Base-by-base conservation (phyloP, 805 yeast species). In the Cyberlindnera meyerae region DNA sequence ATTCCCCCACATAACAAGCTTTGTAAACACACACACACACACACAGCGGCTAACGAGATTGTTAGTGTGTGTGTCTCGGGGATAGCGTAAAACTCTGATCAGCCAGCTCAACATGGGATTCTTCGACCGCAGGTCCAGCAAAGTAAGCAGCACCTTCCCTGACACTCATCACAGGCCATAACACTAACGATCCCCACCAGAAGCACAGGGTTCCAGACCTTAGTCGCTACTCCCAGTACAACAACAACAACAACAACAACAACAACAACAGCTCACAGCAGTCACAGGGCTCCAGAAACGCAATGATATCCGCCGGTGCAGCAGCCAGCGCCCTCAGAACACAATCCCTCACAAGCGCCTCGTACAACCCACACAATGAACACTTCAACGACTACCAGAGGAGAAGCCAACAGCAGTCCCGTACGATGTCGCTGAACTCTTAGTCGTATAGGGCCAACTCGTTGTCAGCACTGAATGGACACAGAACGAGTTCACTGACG, bases 221-320 rank as follows among this genome's bases (percentile, higher is more conserved):
- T 12, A 60, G 65, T 11, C 54, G 66, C 33, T 63, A 63, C 33
- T 58, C 65, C 4, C 55, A 65, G 35, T 57, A 61, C 33, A 26
- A 31, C n/a, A 21, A 24, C n/a, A n/a, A 24, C 13, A 12, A 12
- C 11, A 6, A 11, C 13, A 9, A 6, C 14, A 24, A 21, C 11
- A 14, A 24, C 13, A 7, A 8, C 27, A 8, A 11, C 11, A 13
- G 29, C 18, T 9, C 7, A 20, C 22, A 7, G 22, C 22, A 20
- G 13, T 34, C 29, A 12, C n/a, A n/a, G n/a, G n/a, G n/a, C n/a
- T 27, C 9, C 28, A 31, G 42, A 12, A 44, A 51, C 24, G 42
- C 48, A 18, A 37, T 48, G 6, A 49, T 55, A 45, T 28, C 47
- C 42, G 22, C 44, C 42, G 43, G 55, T 45, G 44, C 60, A 40